These are phyloP conservation scores for Coemansia sp. DNA, from an alignment of 192 early-diverging fungal genomes.

Conservation along the genomic window DNA sequence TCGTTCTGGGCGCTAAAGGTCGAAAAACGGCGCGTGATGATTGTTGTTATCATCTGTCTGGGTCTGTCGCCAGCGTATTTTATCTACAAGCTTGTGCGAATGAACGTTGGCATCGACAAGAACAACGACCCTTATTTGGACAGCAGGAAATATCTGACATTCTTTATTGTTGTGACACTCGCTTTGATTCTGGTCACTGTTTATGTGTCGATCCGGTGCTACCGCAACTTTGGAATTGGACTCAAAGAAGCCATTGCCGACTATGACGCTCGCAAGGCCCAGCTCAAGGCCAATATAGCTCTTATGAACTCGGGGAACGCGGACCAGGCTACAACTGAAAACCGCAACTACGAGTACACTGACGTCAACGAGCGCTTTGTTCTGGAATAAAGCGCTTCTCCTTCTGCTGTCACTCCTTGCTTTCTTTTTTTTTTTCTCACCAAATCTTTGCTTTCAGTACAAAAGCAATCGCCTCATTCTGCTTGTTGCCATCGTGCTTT, in stretches of 20 bases:
- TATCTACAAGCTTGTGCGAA: slow-evolving; percentile 58
- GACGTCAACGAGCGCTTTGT: slow-evolving; percentile 53
- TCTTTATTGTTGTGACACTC: slow-evolving; percentile 56
- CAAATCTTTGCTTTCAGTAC: too few species aligned
- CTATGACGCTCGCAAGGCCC: slow-evolving; percentile 61
- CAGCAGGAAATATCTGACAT: slow-evolving; percentile 55
- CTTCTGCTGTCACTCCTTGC: background rate
- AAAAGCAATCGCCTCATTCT: too few species aligned
- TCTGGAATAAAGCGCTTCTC: slow-evolving; percentile 25
- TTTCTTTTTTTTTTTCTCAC: background rate
- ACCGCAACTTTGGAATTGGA: slow-evolving; percentile 56
- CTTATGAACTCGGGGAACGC: slow-evolving; percentile 11
- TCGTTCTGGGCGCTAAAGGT: slow-evolving; percentile 56
- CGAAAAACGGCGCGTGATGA: slow-evolving; percentile 51
- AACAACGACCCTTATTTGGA: slow-evolving; percentile 54
- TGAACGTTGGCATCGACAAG: slow-evolving; percentile 53
- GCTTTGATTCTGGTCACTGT: slow-evolving; percentile 53
- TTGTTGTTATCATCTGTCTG: slow-evolving; percentile 51
- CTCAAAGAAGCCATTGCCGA: slow-evolving; percentile 54
- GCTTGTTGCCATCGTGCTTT: too few species aligned
- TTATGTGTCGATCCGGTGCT: slow-evolving; percentile 51
- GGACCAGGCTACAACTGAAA: slow-evolving; percentile 3
- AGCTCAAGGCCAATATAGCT: slow-evolving; percentile 56
- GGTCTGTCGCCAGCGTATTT: slow-evolving; percentile 54
- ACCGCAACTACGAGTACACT: slow-evolving; percentile 42